phyloP scores from a whole-genome alignment of 768 basidiomycete genomes.

The Leccinum longicurvipes region DNA sequence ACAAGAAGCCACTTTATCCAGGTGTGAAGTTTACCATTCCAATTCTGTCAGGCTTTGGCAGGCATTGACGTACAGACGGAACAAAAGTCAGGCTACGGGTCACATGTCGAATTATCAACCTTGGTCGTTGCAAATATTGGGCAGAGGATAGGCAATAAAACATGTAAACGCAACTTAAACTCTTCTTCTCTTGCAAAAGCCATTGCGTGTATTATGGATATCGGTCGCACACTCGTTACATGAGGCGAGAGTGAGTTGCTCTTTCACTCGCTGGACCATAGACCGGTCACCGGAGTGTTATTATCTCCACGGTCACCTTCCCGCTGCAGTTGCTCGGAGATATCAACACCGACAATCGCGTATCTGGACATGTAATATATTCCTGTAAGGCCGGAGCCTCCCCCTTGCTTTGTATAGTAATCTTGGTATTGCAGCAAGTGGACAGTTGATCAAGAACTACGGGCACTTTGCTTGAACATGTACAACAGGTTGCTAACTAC shows the following conservation, averaged over 20 bases:
- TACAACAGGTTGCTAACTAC: not conserved
- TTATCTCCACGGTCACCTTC: constrained; percentile 3
- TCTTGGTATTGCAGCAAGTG: not conserved
- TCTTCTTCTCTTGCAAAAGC: not conserved
- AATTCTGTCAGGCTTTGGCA: not conserved
- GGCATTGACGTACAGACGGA: constrained; percentile 2
- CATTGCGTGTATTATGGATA: not conserved
- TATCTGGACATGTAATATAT: constrained; percentile 12
- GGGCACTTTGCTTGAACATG: not conserved
- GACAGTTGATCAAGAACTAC: not conserved
- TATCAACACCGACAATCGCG: constrained; percentile 13
- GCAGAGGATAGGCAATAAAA: not conserved
- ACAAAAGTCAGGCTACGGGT: not conserved
- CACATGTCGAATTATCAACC: not conserved
- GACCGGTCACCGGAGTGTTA: too few relatives aligned
- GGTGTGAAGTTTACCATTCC: not conserved
- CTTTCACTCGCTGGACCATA: too few relatives aligned
- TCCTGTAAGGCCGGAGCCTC: not conserved
- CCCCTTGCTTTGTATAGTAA: not conserved
- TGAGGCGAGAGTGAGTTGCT: too few relatives aligned
- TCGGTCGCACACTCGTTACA: not conserved
- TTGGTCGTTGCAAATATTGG: not conserved
- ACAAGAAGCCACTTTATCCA: constrained; percentile 3
- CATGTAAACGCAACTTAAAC: not conserved
- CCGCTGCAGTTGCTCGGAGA: not conserved